Base-by-base conservation (phyloP, 1,139 yeast genomes). In the Candida neerlandica region DNA sequence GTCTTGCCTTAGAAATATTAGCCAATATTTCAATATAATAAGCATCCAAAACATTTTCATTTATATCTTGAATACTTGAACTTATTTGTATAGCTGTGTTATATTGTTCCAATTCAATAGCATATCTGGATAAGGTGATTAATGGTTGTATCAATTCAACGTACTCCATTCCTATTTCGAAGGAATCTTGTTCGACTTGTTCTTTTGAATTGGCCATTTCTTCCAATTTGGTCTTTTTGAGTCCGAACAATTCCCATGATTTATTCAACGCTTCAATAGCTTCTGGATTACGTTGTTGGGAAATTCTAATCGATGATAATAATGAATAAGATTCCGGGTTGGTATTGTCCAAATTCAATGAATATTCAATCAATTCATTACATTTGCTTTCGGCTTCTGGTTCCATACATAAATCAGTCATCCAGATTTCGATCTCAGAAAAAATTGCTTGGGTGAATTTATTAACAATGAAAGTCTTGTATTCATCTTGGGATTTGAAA, bases 321-420 rank as follows among this genome's bases (percentile, higher is more conserved):
- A 89, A 74, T 1, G 92, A 81, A 82, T 89, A 88, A 1, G 91
- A 82, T 66, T 92, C 98, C 0, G 97, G 88, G 50, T 86, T 83
- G 5, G 70, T 66, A 4, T 62, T 48, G 55, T 89, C 92, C 35
- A 88, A 69, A 48, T 79, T 68, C 59, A 90, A 67, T 0, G 96
- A 85, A 58, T 80, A 81, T 4, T 80, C 69, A 46, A 92, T 86
- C 57, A 89, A 75, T 49, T 78, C 78, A 58, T 91, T 89, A 69
- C 99, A 95, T 64, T 82, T 80, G 4, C 66, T 42, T 66, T 94
- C 99, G 2, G 99, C 98, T 58, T 86, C 85, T 5, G 83, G 83
- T 58, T 89, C 96, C 97, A 92, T 91, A 65, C 98, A 92, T 56
- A 94, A 75, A 71, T 94, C 99, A 1, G 99, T 95, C 99, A 94